These are phyloP conservation scores for Pleurotus pulmonarius DNA, from an alignment of 768 basidiomycete species.

Conservation along the genomic window DNA sequence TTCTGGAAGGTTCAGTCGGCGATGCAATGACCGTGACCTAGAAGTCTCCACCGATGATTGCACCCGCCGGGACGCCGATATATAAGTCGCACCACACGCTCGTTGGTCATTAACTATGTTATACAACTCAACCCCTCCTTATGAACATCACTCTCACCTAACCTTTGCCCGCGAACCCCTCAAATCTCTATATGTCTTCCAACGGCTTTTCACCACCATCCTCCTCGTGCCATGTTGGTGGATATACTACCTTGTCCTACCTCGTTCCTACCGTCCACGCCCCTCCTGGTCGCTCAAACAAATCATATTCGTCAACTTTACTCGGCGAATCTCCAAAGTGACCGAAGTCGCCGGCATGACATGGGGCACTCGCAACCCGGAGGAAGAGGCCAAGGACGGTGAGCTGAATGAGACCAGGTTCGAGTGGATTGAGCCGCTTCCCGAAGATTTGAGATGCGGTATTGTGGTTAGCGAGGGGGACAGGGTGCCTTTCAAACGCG, in stretches of 20 bases:
- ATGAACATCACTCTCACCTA: constrained; percentile 39
- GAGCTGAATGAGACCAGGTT: constrained; percentile 43
- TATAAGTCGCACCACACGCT: too few relatives aligned
- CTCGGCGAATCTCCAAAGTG: constrained; percentile 46
- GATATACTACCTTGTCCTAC: constrained; percentile 38
- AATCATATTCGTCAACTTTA: constrained; percentile 49
- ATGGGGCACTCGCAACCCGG: constrained; percentile 46
- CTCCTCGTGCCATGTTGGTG: constrained; percentile 44
- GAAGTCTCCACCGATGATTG: too few relatives aligned
- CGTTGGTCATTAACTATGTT: not conserved
- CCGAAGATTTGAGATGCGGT: constrained; percentile 35
- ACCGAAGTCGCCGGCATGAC: constrained; percentile 56
- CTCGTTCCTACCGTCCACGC: constrained; percentile 41
- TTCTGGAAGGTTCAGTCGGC: too few relatives aligned
- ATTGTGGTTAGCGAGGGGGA: constrained; percentile 27
- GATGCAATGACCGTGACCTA: too few relatives aligned
- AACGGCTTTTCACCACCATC: constrained; percentile 45
- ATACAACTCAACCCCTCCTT: constrained; percentile 21
- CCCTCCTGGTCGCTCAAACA: constrained; percentile 47
- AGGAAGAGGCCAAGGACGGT: constrained; percentile 24
- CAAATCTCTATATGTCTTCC: constrained; percentile 44
- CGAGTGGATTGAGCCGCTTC: constrained; percentile 43
- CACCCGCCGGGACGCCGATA: too few relatives aligned
- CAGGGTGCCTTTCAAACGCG: constrained; percentile 33
- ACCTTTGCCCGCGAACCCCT: constrained; percentile 41